phyloP scores from a whole-genome alignment of 495 filamentous ascomycete species.

The Evansstolkia leycettana region DNA sequence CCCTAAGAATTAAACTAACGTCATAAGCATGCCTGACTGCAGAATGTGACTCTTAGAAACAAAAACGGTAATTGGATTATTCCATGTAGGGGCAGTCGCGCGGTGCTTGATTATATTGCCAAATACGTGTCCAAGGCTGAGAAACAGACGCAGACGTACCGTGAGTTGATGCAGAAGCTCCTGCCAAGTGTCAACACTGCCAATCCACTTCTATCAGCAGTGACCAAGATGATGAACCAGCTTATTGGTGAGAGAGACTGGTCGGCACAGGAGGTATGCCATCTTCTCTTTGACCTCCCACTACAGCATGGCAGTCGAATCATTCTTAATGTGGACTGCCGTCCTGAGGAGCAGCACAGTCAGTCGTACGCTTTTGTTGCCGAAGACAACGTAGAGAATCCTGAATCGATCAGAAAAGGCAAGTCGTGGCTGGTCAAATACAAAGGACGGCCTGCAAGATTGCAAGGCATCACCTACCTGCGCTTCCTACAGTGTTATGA shows the following conservation, averaged over 20 bases:
- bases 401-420: no score
- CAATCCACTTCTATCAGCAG: not conserved
- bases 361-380: no score
- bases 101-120: not conserved
- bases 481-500: no score
- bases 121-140: slow-evolving; percentile 2
- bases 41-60: no score
- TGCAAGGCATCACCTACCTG: no score
- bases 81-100: slow-evolving; percentile 13
- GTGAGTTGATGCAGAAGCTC: not conserved
- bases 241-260: not conserved
- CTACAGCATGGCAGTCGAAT: slow-evolving; percentile 1
- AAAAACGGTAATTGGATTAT: no score
- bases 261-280: slow-evolving; percentile 1
- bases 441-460: no score
- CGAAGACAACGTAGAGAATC: no score
- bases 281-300: not conserved
- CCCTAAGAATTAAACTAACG: no score
- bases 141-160: slow-evolving; percentile 1
- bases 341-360: not conserved
- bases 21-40: no score
- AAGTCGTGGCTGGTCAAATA: no score
- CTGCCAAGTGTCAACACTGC: not conserved
- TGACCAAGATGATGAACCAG: slow-evolving; percentile 1
- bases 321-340: slow-evolving; percentile 1